Evolutionary conservation across 805 yeast genomes (phyloP).

Genomic region (Candida ascalaphidarum): DNA sequence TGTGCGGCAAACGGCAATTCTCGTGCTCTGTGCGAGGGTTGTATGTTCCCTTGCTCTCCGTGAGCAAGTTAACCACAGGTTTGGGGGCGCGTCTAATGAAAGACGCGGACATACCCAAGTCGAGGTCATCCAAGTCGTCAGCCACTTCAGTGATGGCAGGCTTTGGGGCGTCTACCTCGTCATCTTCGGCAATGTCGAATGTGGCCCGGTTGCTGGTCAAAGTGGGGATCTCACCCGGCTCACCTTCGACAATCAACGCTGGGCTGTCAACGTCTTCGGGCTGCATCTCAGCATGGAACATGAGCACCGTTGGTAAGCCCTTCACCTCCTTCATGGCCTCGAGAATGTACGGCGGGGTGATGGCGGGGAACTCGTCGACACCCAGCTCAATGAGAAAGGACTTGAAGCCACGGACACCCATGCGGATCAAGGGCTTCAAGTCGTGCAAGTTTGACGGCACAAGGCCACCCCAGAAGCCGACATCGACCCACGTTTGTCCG

Average conservation of each 20-base stretch:
- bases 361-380: constrained; percentile 92
- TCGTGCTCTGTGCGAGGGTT: constrained; percentile 15
- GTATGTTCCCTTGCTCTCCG: constrained; percentile 6
- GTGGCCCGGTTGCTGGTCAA: constrained; percentile 14
- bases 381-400: constrained; percentile 91
- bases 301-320: constrained; percentile 58
- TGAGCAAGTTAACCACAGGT: constrained; percentile 25
- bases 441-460: constrained; percentile 70
- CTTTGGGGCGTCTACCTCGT: too few species aligned
- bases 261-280: constrained; percentile 21
- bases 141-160: too few species aligned
- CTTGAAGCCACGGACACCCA: constrained; percentile 92
- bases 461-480: constrained; percentile 95
- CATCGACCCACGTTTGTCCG: constrained; percentile 85
- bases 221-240: constrained; percentile 14
- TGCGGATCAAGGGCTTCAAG: constrained; percentile 63
- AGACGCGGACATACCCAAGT: constrained; percentile 31
- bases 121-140: constrained; percentile 5
- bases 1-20: constrained; percentile 23
- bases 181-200: constrained; percentile 9
- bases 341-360: constrained; percentile 54
- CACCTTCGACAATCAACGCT: constrained; percentile 14
- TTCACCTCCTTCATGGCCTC: constrained; percentile 58
- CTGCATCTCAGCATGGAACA: constrained; percentile 94
- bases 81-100: constrained; percentile 31